Conservation (phyloP, 2,329 filamentous ascomycete genomes). For the Remersonia thermophila region DNA sequence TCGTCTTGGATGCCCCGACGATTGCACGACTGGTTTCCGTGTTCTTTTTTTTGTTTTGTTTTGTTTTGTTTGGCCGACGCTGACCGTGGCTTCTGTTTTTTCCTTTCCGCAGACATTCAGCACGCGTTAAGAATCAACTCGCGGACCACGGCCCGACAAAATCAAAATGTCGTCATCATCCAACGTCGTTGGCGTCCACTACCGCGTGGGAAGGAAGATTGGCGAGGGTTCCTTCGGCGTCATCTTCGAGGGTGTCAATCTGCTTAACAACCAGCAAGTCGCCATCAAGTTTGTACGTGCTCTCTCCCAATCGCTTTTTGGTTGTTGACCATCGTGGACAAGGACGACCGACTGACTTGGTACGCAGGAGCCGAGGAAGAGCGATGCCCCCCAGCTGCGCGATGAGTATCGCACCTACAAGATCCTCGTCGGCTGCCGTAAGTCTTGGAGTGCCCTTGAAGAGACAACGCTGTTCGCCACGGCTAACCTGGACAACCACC, state of each 20-base stretch:
- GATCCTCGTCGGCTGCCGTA: conserved; percentile 97
- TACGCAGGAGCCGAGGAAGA: conserved; percentile 84
- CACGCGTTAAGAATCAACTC: not conserved
- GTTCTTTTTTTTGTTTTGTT: too few species aligned
- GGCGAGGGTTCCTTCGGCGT: conserved; percentile 97
- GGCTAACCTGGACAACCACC: conserved; percentile 14
- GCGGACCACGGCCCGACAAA: not conserved
- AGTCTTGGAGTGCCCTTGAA: conserved; percentile 37
- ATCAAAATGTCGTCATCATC: conserved; percentile 68
- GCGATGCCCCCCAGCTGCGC: conserved; percentile 90
- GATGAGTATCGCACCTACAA: conserved; percentile 99
- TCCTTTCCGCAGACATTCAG: conserved; percentile 1
- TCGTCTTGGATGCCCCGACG: too few species aligned
- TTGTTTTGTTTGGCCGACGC: too few species aligned
- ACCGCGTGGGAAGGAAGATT: conserved; percentile 98
- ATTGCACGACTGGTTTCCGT: too few species aligned
- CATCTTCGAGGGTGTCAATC: conserved; percentile 96
- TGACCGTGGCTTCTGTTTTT: not conserved
- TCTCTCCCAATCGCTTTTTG: too few species aligned
- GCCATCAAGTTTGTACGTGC: conserved; percentile 93
- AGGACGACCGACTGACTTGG: conserved; percentile 7
- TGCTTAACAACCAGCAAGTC: conserved; percentile 97
- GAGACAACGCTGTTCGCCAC: not conserved
- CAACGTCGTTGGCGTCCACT: conserved; percentile 97
- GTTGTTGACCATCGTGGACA: not conserved